Evolutionary conservation across 371 early-diverging fungal species (phyloP).

Genomic region (Mortierella sp.): DNA sequence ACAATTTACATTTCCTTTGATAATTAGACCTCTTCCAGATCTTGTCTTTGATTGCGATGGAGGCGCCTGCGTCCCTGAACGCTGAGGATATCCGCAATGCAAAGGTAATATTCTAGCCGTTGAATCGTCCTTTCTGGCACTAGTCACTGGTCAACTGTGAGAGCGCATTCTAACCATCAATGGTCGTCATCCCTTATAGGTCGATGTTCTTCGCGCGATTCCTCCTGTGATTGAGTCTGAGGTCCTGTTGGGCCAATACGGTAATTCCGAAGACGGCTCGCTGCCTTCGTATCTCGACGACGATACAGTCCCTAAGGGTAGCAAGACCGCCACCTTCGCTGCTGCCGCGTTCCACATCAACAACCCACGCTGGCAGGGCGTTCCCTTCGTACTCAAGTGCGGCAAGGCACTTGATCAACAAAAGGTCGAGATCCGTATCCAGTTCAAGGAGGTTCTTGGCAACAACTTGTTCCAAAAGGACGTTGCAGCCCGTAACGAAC

Average conservation of each 20-base stretch:
- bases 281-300: conserved; percentile 94
- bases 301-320: conserved; percentile 86
- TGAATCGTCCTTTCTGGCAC: background rate
- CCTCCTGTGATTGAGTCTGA: conserved; percentile 81
- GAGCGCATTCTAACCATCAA: background rate
- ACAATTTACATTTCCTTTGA: background rate
- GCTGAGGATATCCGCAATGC: conserved; percentile 95
- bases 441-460: conserved; percentile 89
- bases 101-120: conserved; percentile 62
- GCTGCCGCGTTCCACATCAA: conserved; percentile 83
- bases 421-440: conserved; percentile 90
- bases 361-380: conserved; percentile 93
- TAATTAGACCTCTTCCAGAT: conserved; percentile 85
- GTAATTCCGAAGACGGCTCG: conserved; percentile 71
- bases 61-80: conserved; percentile 82
- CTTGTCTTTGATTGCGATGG: conserved; percentile 94
- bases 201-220: conserved; percentile 87
- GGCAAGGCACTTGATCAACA: conserved; percentile 91
- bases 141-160: no score
- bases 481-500: conserved; percentile 79
- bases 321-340: conserved; percentile 88
- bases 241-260: conserved; percentile 92
- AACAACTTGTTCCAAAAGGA: conserved; percentile 76
- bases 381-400: conserved; percentile 91
- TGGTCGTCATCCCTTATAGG: conserved; percentile 27